These are phyloP conservation scores for Entomortierella beljakovae DNA, from an alignment of 192 early-diverging fungal genomes.

Conservation along the genomic window DNA sequence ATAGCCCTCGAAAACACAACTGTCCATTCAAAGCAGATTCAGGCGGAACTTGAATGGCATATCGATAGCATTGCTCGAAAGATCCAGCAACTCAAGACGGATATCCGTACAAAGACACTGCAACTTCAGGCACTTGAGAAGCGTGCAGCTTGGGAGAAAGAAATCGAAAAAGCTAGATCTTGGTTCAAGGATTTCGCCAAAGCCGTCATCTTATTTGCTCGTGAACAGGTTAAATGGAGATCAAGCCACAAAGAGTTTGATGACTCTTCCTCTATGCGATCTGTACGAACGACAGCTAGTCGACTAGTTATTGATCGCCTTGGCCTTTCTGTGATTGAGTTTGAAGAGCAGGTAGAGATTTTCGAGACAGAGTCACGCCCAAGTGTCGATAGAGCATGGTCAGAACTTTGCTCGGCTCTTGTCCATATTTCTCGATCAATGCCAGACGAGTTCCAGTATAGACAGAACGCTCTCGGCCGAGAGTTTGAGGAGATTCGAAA, in stretches of 20 bases:
- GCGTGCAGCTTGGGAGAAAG: slow-evolving; percentile 45
- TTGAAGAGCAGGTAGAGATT: slow-evolving; percentile 43
- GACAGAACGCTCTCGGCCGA: slow-evolving; percentile 18
- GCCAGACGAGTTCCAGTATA: slow-evolving; percentile 37
- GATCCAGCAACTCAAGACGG: slow-evolving; percentile 37
- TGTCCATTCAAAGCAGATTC: slow-evolving; percentile 37
- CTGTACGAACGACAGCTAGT: slow-evolving; percentile 38
- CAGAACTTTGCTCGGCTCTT: slow-evolving; percentile 35
- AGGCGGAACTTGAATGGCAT: slow-evolving; percentile 36
- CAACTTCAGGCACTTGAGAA: slow-evolving; percentile 39
- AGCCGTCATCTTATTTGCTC: slow-evolving; percentile 47
- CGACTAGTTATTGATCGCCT: slow-evolving; percentile 30
- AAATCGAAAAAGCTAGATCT: slow-evolving; percentile 37
- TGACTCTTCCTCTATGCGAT: slow-evolving; percentile 32
- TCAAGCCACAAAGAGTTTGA: slow-evolving; percentile 37
- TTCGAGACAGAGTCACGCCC: slow-evolving; percentile 51
- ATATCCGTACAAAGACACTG: slow-evolving; percentile 29
- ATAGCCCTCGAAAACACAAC: slow-evolving; percentile 21
- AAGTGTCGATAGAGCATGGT: slow-evolving; percentile 33
- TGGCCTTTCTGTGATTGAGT: slow-evolving; percentile 43
- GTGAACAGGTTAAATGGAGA: slow-evolving; percentile 36
- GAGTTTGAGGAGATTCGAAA: slow-evolving; percentile 51
- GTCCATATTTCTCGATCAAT: slow-evolving; percentile 27
- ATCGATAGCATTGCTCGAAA: slow-evolving; percentile 16
- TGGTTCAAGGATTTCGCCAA: slow-evolving; percentile 56